Evolutionary conservation across 352 stramenopile species (phyloP).

Genomic region (Phytopythium oedochilum): DNA sequence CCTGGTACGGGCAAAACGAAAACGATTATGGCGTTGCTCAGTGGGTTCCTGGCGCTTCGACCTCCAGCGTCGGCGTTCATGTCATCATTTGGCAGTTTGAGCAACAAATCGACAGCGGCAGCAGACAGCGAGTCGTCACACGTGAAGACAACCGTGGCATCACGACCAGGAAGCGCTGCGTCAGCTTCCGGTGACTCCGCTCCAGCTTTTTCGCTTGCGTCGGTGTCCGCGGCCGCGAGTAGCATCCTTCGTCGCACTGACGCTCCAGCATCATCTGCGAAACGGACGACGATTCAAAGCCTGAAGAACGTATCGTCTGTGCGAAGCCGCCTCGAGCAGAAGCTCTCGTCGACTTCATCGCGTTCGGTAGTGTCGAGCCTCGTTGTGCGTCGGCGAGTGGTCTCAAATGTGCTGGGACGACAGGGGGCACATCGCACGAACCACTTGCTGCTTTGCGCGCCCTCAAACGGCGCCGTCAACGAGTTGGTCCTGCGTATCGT

Average conservation of each 20-base stretch:
- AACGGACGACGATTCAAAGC: constrained; percentile 53
- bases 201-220: constrained; percentile 49
- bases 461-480: constrained; percentile 90
- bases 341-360: constrained; percentile 27
- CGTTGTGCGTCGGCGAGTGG: constrained; percentile 43
- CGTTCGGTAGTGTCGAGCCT: constrained; percentile 18
- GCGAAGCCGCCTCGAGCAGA: constrained; percentile 62
- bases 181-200: not conserved
- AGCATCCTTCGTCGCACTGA: constrained; percentile 58
- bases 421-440: constrained; percentile 25
- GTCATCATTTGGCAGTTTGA: constrained; percentile 13
- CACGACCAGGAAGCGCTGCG: not conserved
- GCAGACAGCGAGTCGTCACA: not conserved
- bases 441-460: constrained; percentile 83
- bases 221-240: constrained; percentile 26
- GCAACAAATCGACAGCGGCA: not conserved
- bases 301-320: constrained; percentile 53
- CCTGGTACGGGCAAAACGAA: constrained; percentile 95
- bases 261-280: constrained; percentile 11
- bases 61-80: constrained; percentile 47
- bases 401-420: constrained; percentile 27
- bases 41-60: constrained; percentile 62
- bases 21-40: constrained; percentile 86
- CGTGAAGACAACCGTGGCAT: too few relatives aligned
- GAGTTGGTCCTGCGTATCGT: constrained; percentile 87